phyloP scores from a whole-genome alignment of 371 early-diverging fungal species.

The Apophysomyces trapeziformis region DNA sequence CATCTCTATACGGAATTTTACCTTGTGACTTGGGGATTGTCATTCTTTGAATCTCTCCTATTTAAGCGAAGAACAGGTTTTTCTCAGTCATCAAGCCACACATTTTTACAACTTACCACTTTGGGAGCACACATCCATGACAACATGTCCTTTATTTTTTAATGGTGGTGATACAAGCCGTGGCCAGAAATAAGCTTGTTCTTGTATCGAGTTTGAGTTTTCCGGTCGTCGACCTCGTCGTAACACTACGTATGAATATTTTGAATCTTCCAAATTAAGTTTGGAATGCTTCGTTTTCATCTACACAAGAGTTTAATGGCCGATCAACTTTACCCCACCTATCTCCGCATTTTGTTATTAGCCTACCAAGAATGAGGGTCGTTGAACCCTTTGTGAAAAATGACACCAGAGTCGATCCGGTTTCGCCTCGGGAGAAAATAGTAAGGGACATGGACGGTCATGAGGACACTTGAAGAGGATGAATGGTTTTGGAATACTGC shows the following conservation, averaged over 20 bases:
- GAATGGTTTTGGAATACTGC: neutral
- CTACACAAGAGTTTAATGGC: slow-evolving; percentile 22
- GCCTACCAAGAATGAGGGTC: slow-evolving; percentile 66
- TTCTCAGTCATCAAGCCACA: slow-evolving; percentile 5
- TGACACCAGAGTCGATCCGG: slow-evolving; percentile 76
- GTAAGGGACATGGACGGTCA: slow-evolving; percentile 72
- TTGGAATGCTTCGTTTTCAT: slow-evolving; percentile 79
- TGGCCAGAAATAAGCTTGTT: slow-evolving; percentile 70
- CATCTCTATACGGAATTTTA: slow-evolving; percentile 77
- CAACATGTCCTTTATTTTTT: slow-evolving; percentile 79
- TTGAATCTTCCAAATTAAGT: slow-evolving; percentile 73
- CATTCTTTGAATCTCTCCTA: slow-evolving; percentile 68
- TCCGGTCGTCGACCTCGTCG: slow-evolving; percentile 67
- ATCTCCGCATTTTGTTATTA: neutral
- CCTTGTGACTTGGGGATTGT: slow-evolving; percentile 77
- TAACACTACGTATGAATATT: slow-evolving; percentile 82
- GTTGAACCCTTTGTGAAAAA: slow-evolving; percentile 82
- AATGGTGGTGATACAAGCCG: slow-evolving; percentile 74
- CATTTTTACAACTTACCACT: slow-evolving; percentile 39
- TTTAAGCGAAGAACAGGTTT: neutral
- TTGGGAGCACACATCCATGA: slow-evolving; percentile 70
- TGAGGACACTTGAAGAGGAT: slow-evolving; percentile 71
- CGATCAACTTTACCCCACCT: neutral
- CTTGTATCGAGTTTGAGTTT: slow-evolving; percentile 25
- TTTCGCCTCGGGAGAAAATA: slow-evolving; percentile 47